phyloP scores from a whole-genome alignment of 2,329 filamentous ascomycete genomes.

The Diatrype stigma region DNA sequence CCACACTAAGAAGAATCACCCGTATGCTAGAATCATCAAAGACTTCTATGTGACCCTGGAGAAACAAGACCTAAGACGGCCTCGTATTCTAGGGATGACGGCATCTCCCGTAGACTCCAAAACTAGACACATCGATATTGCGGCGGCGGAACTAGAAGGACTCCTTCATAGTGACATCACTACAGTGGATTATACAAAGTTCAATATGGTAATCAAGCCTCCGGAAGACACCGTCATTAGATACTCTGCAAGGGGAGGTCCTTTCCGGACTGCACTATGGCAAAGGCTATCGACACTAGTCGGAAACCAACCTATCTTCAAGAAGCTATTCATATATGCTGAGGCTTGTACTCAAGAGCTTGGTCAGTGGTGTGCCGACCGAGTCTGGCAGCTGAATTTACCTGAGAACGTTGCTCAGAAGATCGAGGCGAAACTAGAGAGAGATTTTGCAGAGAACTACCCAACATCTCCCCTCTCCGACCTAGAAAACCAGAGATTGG shows the following conservation, averaged over 20 bases:
- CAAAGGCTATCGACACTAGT: slow-evolving; percentile 46
- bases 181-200: slow-evolving; percentile 55
- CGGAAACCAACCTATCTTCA: slow-evolving; percentile 42
- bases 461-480: slow-evolving; percentile 17
- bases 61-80: slow-evolving; percentile 43
- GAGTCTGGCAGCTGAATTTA: slow-evolving; percentile 71
- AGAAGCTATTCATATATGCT: slow-evolving; percentile 56
- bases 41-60: slow-evolving; percentile 66
- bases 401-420: slow-evolving; percentile 58
- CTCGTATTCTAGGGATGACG: slow-evolving; percentile 92
- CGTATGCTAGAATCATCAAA: slow-evolving; percentile 85
- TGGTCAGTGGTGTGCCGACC: slow-evolving; percentile 81
- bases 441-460: slow-evolving; percentile 30
- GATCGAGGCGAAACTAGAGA: slow-evolving; percentile 53
- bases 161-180: slow-evolving; percentile 80
- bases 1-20: slow-evolving; percentile 89
- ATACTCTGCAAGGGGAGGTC: slow-evolving; percentile 41
- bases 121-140: slow-evolving; percentile 60
- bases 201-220: slow-evolving; percentile 52
- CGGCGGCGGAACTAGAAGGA: slow-evolving; percentile 68
- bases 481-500: slow-evolving; percentile 18
- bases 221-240: slow-evolving; percentile 57
- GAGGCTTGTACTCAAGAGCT: slow-evolving; percentile 59
- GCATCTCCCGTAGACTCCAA: slow-evolving; percentile 89
- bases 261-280: slow-evolving; percentile 63